Conservation (phyloP, 2,329 filamentous ascomycete genomes). For the Didymella segeticola region DNA sequence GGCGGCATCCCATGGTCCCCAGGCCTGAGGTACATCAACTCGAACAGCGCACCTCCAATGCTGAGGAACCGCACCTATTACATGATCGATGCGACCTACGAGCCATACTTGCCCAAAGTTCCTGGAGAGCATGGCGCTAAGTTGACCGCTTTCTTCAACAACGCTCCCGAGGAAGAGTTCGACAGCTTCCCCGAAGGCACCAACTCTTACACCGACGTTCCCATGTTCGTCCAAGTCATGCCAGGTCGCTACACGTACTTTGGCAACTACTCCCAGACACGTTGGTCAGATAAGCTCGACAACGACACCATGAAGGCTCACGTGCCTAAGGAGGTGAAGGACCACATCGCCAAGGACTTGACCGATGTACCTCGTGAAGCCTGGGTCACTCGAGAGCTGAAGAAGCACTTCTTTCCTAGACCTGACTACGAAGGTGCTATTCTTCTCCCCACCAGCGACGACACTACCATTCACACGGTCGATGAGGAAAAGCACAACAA, state of each 20-base stretch:
- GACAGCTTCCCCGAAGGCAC: constrained; percentile 28
- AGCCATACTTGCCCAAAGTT: constrained; percentile 52
- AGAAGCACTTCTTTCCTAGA: constrained; percentile 52
- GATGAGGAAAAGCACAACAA: constrained; percentile 30
- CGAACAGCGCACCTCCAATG: constrained; percentile 25
- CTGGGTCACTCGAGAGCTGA: constrained; percentile 53
- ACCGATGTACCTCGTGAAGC: constrained; percentile 41
- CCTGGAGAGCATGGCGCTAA: constrained; percentile 56
- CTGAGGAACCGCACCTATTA: constrained; percentile 51
- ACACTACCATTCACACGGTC: constrained; percentile 22
- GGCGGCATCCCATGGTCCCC: constrained; percentile 50
- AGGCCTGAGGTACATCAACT: constrained; percentile 48
- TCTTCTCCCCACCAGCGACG: constrained; percentile 15
- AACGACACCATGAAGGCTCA: constrained; percentile 49
- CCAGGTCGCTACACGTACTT: constrained; percentile 50
- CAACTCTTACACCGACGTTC: constrained; percentile 46
- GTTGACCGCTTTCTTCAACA: constrained; percentile 55
- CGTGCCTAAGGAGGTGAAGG: constrained; percentile 49
- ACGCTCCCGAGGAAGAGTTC: constrained; percentile 38
- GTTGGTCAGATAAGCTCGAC: constrained; percentile 54
- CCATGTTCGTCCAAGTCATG: constrained; percentile 50
- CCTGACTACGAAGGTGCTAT: constrained; percentile 51
- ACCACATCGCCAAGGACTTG: constrained; percentile 51
- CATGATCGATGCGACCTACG: constrained; percentile 45
- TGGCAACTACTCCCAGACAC: constrained; percentile 55